Evolutionary conservation across 2,329 filamentous ascomycete species (phyloP).

Genomic region (Aspergillus felis): DNA sequence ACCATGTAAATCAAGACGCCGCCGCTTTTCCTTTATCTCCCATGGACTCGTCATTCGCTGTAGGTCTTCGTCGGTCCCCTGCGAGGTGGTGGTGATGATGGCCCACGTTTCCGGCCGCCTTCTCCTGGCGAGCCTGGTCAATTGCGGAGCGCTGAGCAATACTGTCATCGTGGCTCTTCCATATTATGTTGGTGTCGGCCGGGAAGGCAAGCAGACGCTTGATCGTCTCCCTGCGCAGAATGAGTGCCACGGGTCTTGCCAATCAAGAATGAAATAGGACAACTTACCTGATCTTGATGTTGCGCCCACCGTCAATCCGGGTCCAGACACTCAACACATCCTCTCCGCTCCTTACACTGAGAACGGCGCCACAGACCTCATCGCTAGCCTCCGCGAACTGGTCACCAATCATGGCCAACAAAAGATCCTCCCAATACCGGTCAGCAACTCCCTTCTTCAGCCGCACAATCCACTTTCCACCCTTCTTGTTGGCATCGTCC

Average conservation of each 20-base stretch:
- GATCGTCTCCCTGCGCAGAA: slow-evolving; percentile 71
- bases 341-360: slow-evolving; percentile 92
- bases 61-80: slow-evolving; percentile 40
- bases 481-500: slow-evolving; percentile 92
- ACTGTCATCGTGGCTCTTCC: slow-evolving; percentile 94
- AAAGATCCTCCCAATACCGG: slow-evolving; percentile 92
- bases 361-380: slow-evolving; percentile 89
- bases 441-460: slow-evolving; percentile 97
- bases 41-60: slow-evolving; percentile 41
- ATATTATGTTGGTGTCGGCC: slow-evolving; percentile 83
- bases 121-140: slow-evolving; percentile 87
- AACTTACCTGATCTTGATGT: slow-evolving; percentile 89
- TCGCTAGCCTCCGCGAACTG: slow-evolving; percentile 90
- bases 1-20: slow-evolving; percentile 28
- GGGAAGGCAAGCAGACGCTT: slow-evolving; percentile 85
- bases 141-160: slow-evolving; percentile 88
- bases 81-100: slow-evolving; percentile 32
- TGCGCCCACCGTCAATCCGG: slow-evolving; percentile 83
- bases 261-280: neutral
- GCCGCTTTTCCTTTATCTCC: slow-evolving; percentile 40
- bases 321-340: slow-evolving; percentile 99
- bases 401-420: slow-evolving; percentile 87
- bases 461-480: slow-evolving; percentile 95
- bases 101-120: slow-evolving; percentile 46
- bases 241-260: slow-evolving; percentile 20